Conservation (phyloP, 1,284 basidiomycete species). For the Ustilago sp. region DNA sequence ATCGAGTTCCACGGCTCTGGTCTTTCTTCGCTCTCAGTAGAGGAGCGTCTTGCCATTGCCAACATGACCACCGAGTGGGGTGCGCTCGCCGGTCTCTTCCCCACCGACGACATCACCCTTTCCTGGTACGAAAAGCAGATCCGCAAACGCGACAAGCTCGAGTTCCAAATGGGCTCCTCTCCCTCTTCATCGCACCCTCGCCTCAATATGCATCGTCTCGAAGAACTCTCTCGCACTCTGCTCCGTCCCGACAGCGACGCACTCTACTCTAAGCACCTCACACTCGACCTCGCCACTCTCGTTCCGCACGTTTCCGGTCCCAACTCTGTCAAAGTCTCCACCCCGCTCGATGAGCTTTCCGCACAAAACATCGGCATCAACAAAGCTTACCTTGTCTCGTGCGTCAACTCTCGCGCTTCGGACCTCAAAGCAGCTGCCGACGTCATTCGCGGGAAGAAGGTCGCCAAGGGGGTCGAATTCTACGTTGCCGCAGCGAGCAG, state of each 20-base stretch:
- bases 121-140: conserved; percentile 89
- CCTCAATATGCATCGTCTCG: conserved; percentile 81
- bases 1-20: conserved; percentile 98
- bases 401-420: conserved; percentile 96
- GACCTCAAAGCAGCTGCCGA: conserved; percentile 92
- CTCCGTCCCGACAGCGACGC: conserved; percentile 83
- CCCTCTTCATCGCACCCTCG: conserved; percentile 80
- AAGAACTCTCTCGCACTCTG: conserved; percentile 74
- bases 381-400: conserved; percentile 98
- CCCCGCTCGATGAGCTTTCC: conserved; percentile 85
- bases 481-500: conserved; percentile 96
- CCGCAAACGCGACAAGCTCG: conserved; percentile 81
- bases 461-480: conserved; percentile 90
- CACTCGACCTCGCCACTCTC: conserved; percentile 91
- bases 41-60: conserved; percentile 89
- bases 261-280: conserved; percentile 86
- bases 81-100: conserved; percentile 93
- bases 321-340: conserved; percentile 96
- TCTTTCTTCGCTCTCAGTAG: conserved; percentile 81
- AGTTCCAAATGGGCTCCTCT: conserved; percentile 75
- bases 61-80: conserved; percentile 99
- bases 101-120: conserved; percentile 84
- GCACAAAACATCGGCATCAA: conserved; percentile 83
- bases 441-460: conserved; percentile 84
- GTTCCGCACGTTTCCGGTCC: conserved; percentile 96